Base-by-base conservation (phyloP, 1,139 yeast species). In the Spathaspora sp. region DNA sequence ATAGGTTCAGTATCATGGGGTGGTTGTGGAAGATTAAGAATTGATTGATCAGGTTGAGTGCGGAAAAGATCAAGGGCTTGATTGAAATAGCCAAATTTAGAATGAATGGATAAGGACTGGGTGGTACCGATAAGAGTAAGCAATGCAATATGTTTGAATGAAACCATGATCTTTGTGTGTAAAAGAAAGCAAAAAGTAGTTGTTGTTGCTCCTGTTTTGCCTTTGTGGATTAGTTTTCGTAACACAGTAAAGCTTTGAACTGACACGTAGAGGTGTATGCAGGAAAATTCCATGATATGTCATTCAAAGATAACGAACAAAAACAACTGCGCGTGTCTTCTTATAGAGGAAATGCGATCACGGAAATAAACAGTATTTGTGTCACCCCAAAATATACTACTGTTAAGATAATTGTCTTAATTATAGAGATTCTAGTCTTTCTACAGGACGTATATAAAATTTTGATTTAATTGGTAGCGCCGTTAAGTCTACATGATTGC, bases 1-100 rank as follows among this genome's bases (percentile, higher is more conserved):
- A 93, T 82, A 7, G 95, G 95, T 56, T 77, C 80, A 45, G 76
- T 78, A 51, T 70, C 38, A 17, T 34, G 38, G 9, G 16, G 20
- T 34, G 40, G 40, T 18, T 26, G 40, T 72, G 3, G 41, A 31
- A 33, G 20, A 9, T 27, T 27, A 29, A 24, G 34, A 11, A 16
- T 8, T 34, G 38, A 34, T 34, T 34, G 38, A 34, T 34, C 38
- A 17, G 20, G 33, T 16, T 41, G 34, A 16, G 33, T 10, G 10
- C 56, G 52, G 43, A 63, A 58, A 2, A 55, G 60, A 11, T 54
- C 49, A 41, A 58, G 46, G 3, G 59, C 61, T 27, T 60, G 53
- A 31, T 61, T 54, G 34, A 54, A 48, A 40, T 56, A 51, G 17
- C 38, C 38, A 17, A 17, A 17, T 9, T 18, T 34, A 8, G 38